phyloP scores from a whole-genome alignment of 495 filamentous ascomycete genomes.

The Penicillium egyptiacum region DNA sequence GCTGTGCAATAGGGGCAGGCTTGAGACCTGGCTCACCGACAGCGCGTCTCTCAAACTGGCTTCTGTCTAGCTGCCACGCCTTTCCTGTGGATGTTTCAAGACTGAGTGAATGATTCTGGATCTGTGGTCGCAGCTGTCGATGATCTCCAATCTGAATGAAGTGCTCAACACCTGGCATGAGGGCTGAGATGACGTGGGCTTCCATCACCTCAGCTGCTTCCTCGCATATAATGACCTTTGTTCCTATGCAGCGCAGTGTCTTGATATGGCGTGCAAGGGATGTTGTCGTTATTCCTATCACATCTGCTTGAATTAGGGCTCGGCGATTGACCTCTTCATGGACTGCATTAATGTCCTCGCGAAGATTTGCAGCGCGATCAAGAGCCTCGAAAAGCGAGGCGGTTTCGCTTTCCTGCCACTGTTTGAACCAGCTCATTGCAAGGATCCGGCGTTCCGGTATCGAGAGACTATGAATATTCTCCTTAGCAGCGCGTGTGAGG shows the following conservation, averaged over 20 bases:
- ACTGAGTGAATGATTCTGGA: constrained; percentile 51
- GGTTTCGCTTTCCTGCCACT: constrained; percentile 8
- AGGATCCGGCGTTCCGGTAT: constrained; percentile 5
- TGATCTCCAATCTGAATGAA: constrained; percentile 71
- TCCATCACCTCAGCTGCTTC: constrained; percentile 74
- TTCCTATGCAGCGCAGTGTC: constrained; percentile 34
- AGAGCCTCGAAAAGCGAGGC: constrained; percentile 12
- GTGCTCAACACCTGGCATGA: constrained; percentile 66
- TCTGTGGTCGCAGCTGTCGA: constrained; percentile 61
- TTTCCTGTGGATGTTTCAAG: constrained; percentile 25
- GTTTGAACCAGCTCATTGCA: constrained; percentile 10
- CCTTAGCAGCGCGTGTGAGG: constrained; percentile 3
- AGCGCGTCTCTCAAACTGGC: constrained; percentile 17
- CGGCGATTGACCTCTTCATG: constrained; percentile 17
- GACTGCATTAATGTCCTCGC: constrained; percentile 10
- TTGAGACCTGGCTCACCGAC: constrained; percentile 15
- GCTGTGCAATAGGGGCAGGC: constrained; percentile 46
- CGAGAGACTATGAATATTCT: constrained; percentile 7
- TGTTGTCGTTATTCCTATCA: constrained; percentile 40
- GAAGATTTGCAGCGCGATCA: constrained; percentile 4
- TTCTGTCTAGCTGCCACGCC: constrained; percentile 10
- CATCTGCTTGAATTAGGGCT: constrained; percentile 19
- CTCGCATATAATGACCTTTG: constrained; percentile 61
- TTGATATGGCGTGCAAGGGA: constrained; percentile 29
- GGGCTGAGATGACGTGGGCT: constrained; percentile 59